These are phyloP conservation scores for Aureobasidium musti DNA, from an alignment of 2,329 filamentous ascomycete species.

Conservation along the genomic window DNA sequence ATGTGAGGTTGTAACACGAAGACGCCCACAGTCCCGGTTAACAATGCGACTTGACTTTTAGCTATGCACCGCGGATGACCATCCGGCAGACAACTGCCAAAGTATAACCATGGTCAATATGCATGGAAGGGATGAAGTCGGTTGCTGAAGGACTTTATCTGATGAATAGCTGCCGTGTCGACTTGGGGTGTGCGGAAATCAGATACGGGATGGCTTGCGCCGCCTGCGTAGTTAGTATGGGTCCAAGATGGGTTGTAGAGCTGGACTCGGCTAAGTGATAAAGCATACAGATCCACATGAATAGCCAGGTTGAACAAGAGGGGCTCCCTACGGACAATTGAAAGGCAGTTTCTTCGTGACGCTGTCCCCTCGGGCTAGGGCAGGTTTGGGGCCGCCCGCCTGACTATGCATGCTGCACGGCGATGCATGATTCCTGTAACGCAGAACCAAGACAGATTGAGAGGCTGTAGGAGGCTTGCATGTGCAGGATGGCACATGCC, in stretches of 20 bases:
- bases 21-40: not conserved
- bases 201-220: slow-evolving; percentile 22
- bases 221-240: slow-evolving; percentile 13
- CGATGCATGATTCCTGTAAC: slow-evolving; percentile 20
- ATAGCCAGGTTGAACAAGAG: not conserved
- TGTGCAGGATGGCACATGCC: slow-evolving; percentile 12
- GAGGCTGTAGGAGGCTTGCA: slow-evolving; percentile 18
- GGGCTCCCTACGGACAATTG: slow-evolving; percentile 6
- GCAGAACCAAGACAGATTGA: slow-evolving; percentile 7
- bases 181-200: not conserved
- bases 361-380: not conserved
- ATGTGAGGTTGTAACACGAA: slow-evolving; percentile 1
- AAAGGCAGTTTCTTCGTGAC: not conserved
- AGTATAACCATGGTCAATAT: slow-evolving; percentile 10
- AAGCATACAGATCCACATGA: slow-evolving; percentile 13
- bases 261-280: slow-evolving; percentile 7
- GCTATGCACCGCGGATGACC: slow-evolving; percentile 22
- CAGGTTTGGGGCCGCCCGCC: slow-evolving; percentile 19
- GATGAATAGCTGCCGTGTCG: slow-evolving; percentile 4
- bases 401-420: slow-evolving; percentile 19
- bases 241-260: not conserved
- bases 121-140: slow-evolving; percentile 25
- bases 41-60: not conserved
- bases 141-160: not conserved
- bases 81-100: slow-evolving; percentile 10